Evolutionary conservation across 192 early-diverging fungal genomes (phyloP), one percentile per base, ranked within the genome.

Genomic region (Coemansia javaensis): DNA sequence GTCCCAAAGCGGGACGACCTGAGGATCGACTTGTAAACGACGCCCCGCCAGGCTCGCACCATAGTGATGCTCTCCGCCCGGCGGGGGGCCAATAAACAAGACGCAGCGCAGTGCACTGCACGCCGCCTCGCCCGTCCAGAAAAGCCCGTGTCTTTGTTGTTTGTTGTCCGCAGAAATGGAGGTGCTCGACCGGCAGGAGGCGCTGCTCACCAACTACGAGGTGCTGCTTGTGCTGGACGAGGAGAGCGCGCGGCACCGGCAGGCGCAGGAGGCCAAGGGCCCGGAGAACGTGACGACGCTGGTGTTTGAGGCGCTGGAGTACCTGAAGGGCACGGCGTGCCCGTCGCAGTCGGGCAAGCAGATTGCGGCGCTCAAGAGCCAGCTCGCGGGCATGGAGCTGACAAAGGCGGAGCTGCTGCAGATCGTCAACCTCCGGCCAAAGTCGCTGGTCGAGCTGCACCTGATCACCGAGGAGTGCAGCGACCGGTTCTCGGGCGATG

Each of bases 391-490:
- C 3, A 81, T 61, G 32, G 58, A 80, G 25, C 50, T 91, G 40
- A 89, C 84, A 38, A 84, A 83, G 55, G 85, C 75, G 3, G 89
- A 91, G 46, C 72, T 80, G 0, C 62, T 91, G 33, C 87, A 88
- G 66, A 81, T 90, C 18, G 50, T 88, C 51, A 89, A 90, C 38
- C 47, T 84, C 39, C 59, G 84, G 47, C 85, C 89, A 11, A 81
- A 54, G 35, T 76, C 74, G 18, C 46, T 59, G 5, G 84, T 86
- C 13, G 89, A 87, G 47, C 57, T 90, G 34, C 60, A 79, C 34
- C 47, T 83, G 56, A 84, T 86, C 8, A 80, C 87, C 42, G 88
- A 90, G 53, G 84, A 87, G 49, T 83, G 81, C 47, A 82, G 79
- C 15, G 79, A 83, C 36, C 81, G 88, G 23, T 82, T 87, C 47